Evolutionary conservation across 2,329 filamentous ascomycete genomes (phyloP).

Genomic region (Trichoderma sp.): DNA sequence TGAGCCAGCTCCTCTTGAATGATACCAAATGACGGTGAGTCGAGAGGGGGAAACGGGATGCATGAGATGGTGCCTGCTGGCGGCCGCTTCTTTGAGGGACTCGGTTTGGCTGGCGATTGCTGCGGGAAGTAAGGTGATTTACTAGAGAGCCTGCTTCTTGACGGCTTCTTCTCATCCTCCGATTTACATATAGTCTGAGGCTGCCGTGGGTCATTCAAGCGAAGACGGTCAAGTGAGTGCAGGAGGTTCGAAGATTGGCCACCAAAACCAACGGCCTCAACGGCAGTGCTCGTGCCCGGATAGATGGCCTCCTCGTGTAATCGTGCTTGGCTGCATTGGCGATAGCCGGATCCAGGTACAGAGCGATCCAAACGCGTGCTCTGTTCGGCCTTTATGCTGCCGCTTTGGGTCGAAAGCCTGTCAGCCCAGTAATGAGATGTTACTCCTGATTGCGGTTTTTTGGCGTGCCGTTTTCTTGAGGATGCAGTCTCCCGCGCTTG

Average conservation of each 20-base stretch:
- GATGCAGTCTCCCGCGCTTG: not conserved
- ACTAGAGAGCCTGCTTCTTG: slow-evolving; percentile 25
- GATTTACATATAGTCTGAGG: not conserved
- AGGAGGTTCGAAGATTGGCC: not conserved
- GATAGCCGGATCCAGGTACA: not conserved
- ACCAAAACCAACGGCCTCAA: not conserved
- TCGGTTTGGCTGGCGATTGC: slow-evolving; percentile 26
- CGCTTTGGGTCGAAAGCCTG: not conserved
- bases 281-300: too few species aligned
- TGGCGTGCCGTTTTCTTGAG: slow-evolving; percentile 2
- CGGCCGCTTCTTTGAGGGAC: slow-evolving; percentile 36
- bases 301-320: not conserved
- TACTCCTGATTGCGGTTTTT: slow-evolving; percentile 15
- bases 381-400: not conserved
- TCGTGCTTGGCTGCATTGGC: not conserved
- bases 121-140: slow-evolving; percentile 40
- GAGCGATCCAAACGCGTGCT: not conserved
- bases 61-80: slow-evolving; percentile 52
- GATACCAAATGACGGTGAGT: slow-evolving; percentile 67
- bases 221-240: not conserved
- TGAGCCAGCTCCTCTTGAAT: slow-evolving; percentile 78
- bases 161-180: not conserved
- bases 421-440: slow-evolving; percentile 37
- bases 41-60: slow-evolving; percentile 68
- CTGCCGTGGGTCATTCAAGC: not conserved